Evolutionary conservation across 352 stramenopile species (phyloP).

Genomic region (Pythium utonaiense): DNA sequence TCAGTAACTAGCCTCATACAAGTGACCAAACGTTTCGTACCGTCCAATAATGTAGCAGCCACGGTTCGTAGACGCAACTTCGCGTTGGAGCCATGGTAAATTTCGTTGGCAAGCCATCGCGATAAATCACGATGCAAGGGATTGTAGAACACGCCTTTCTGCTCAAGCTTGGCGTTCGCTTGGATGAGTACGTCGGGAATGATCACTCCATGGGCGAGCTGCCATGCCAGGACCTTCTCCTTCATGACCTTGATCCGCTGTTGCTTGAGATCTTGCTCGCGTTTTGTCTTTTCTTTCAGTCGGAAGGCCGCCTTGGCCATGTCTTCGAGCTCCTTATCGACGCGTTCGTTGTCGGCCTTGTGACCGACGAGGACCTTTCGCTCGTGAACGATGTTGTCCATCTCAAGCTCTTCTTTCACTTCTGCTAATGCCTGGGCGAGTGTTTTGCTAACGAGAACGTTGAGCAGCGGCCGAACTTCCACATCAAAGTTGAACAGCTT

Average conservation of each 20-base stretch:
- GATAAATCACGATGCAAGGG: slow-evolving; percentile 46
- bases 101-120: slow-evolving; percentile 36
- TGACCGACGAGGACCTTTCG: slow-evolving; percentile 37
- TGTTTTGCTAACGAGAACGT: slow-evolving; percentile 79
- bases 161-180: slow-evolving; percentile 29
- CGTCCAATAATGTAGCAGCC: slow-evolving; percentile 39
- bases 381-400: slow-evolving; percentile 38
- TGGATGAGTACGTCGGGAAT: slow-evolving; percentile 34
- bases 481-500: slow-evolving; percentile 79
- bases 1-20: too few species aligned
- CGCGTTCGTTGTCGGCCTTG: slow-evolving; percentile 39
- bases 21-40: slow-evolving; percentile 20
- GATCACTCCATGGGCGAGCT: slow-evolving; percentile 42
- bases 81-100: slow-evolving; percentile 42
- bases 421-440: slow-evolving; percentile 72
- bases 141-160: slow-evolving; percentile 67
- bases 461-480: slow-evolving; percentile 72
- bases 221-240: slow-evolving; percentile 58
- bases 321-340: slow-evolving; percentile 48
- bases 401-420: slow-evolving; percentile 74
- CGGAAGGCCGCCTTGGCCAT: slow-evolving; percentile 46
- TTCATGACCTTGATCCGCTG: slow-evolving; percentile 39
- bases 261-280: slow-evolving; percentile 38
- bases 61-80: slow-evolving; percentile 38
- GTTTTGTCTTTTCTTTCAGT: slow-evolving; percentile 46